Conservation (phyloP, 1,284 basidiomycete species). For the Schizopora paradoxa region DNA sequence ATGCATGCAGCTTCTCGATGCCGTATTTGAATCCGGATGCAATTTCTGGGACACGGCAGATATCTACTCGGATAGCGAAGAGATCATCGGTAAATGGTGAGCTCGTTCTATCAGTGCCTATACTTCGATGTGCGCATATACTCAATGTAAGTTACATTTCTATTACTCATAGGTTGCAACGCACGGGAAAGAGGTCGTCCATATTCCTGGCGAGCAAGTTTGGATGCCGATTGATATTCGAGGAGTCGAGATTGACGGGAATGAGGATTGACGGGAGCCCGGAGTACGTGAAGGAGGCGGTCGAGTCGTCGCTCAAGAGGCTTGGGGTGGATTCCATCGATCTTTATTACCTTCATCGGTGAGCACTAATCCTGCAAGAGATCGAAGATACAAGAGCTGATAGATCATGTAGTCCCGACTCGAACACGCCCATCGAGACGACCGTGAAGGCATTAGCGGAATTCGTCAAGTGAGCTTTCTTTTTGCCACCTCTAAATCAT, state of each 20-base stretch:
- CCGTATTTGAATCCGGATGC: conserved; percentile 25
- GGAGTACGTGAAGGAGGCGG: conserved; percentile 25
- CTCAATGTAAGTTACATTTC: not conserved
- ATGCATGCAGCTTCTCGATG: conserved; percentile 25
- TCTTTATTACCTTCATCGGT: conserved; percentile 35
- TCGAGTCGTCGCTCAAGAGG: conserved; percentile 27
- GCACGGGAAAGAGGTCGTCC: conserved; percentile 33
- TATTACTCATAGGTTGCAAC: conserved; percentile 29
- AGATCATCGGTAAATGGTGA: conserved; percentile 29
- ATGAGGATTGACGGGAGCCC: conserved; percentile 16
- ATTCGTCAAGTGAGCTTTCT: conserved; percentile 27
- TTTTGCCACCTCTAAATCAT: not conserved
- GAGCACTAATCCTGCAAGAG: conserved; percentile 19
- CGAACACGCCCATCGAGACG: conserved; percentile 42
- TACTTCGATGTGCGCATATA: not conserved
- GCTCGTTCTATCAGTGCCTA: not conserved
- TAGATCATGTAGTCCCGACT: conserved; percentile 32
- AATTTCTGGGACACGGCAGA: conserved; percentile 30
- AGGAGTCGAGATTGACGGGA: not conserved
- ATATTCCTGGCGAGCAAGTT: conserved; percentile 47
- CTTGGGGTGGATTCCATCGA: conserved; percentile 34
- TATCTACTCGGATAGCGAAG: conserved; percentile 26
- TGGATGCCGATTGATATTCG: conserved; percentile 19
- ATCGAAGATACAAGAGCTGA: conserved; percentile 22
- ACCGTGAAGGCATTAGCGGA: conserved; percentile 31